A percentile compares a stretch with the other conserved stretches of the same genome.
Conservation (phyloP, 495 filamentous ascomycete genomes). For the Gamarada debralockiae region DNA sequence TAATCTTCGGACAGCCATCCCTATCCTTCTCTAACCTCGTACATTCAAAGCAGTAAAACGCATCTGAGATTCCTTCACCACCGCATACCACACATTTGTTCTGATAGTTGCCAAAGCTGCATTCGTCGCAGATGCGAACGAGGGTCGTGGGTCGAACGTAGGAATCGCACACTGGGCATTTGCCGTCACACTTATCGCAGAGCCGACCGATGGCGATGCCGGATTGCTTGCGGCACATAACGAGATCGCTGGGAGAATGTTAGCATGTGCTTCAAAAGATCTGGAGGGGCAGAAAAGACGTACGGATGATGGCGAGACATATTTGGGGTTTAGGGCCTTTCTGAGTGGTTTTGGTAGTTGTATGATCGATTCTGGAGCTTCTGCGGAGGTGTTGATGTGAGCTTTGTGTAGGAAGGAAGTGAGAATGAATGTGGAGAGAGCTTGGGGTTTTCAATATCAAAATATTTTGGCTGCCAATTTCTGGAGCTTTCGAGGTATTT, state of each 20-base stretch:
- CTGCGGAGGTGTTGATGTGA: neutral
- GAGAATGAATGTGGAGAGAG: neutral
- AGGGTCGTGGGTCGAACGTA: constrained; percentile 98
- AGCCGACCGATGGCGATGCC: constrained; percentile 98
- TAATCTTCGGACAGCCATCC: constrained; percentile 99
- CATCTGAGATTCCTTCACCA: constrained; percentile 96
- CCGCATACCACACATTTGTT: constrained; percentile 99
- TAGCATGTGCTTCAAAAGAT: constrained; percentile 17
- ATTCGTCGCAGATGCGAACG: constrained; percentile 98
- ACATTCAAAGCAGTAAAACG: constrained; percentile 99
- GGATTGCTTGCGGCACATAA: constrained; percentile 99
- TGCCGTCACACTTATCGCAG: constrained; percentile 99
- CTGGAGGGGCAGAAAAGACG: constrained; percentile 29
- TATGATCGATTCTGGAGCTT: neutral
- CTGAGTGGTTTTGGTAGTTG: neutral
- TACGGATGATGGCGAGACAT: constrained; percentile 82
- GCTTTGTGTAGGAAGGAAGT: neutral
- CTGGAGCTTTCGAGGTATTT: neutral
- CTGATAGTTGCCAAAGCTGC: constrained; percentile 98
- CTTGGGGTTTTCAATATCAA: neutral
- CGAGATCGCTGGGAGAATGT: constrained; percentile 70
- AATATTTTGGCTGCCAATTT: neutral
- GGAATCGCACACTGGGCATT: constrained; percentile 97
- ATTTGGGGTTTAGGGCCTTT: constrained; percentile 3
- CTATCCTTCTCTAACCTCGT: constrained; percentile 95